phyloP scores from a whole-genome alignment of 2,329 filamentous ascomycete species.

The Cercospora sp. region DNA sequence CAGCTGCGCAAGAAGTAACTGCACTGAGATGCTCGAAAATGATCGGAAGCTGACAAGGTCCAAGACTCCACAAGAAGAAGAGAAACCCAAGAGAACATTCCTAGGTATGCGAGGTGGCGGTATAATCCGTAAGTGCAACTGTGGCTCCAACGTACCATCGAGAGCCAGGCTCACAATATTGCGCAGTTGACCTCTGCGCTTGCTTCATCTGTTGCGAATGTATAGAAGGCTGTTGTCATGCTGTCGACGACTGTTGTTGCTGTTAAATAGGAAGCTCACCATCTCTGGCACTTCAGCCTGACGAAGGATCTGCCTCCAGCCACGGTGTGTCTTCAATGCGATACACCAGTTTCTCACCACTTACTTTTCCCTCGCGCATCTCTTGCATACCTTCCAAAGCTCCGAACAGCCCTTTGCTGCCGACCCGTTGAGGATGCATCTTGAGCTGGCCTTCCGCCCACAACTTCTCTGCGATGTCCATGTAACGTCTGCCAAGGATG shows the following conservation, averaged over 20 bases:
- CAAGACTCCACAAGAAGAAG: constrained; percentile 13
- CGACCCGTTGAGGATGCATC: neutral
- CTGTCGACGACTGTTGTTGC: constrained; percentile 36
- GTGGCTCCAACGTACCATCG: too few species aligned
- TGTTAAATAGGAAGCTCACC: constrained; percentile 21
- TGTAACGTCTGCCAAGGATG: neutral
- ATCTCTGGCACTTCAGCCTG: neutral
- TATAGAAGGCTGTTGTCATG: constrained; percentile 31
- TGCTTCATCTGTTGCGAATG: constrained; percentile 38
- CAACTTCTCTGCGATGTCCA: neutral
- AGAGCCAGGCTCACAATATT: neutral
- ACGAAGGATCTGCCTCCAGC: neutral
- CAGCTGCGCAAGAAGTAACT: neutral
- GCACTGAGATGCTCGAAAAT: neutral
- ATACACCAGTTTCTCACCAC: constrained; percentile 49
- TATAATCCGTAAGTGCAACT: constrained; percentile 25
- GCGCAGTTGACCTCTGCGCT: constrained; percentile 33
- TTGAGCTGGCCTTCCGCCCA: neutral
- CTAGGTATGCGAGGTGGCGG: constrained; percentile 35
- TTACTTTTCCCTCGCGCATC: constrained; percentile 44
- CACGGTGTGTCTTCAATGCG: constrained; percentile 32
- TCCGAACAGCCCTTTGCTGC: constrained; percentile 33
- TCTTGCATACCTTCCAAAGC: constrained; percentile 43
- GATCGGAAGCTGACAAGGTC: neutral
- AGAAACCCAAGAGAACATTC: constrained; percentile 31